Percentiles rank a stretch among this genome's conserved stretches.
These are phyloP conservation scores for Dunaliella primolecta DNA, from an alignment of 139 green algal genomes.

Conservation along the genomic window DNA sequence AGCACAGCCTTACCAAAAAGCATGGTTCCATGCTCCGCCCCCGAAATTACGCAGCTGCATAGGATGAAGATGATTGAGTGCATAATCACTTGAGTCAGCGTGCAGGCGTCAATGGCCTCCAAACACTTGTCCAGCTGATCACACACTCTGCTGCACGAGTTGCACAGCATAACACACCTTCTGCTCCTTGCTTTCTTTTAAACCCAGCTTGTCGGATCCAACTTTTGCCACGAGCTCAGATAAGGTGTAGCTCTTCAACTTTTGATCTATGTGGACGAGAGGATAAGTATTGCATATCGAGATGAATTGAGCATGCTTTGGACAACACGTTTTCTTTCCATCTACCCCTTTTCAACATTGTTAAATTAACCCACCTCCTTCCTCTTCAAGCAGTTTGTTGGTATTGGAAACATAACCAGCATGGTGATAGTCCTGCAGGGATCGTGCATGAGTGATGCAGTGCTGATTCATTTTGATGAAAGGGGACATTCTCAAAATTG, in stretches of 20 bases:
- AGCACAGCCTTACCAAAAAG: neutral
- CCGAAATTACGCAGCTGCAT: neutral
- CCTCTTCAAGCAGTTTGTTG: neutral
- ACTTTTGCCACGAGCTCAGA: neutral
- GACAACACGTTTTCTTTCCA: too few relatives aligned
- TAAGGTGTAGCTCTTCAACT: neutral
- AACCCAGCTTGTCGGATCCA: neutral
- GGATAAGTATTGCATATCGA: too few relatives aligned
- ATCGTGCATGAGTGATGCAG: too few relatives aligned
- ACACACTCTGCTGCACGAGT: too few relatives aligned
- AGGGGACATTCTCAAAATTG: too few relatives aligned
- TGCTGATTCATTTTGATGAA: too few relatives aligned
- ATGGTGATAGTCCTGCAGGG: neutral
- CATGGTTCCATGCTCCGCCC: neutral
- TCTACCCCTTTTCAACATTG: too few relatives aligned
- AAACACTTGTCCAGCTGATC: too few relatives aligned
- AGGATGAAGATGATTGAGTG: too few relatives aligned
- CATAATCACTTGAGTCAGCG: too few relatives aligned
- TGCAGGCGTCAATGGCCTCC: too few relatives aligned
- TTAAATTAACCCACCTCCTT: neutral
- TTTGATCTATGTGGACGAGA: neutral
- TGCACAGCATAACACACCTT: neutral
- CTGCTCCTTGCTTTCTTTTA: neutral
- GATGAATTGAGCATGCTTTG: too few relatives aligned
- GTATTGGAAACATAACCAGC: neutral